Base-by-base conservation (phyloP, 192 early-diverging fungal species). In the Coemansia sp. region DNA sequence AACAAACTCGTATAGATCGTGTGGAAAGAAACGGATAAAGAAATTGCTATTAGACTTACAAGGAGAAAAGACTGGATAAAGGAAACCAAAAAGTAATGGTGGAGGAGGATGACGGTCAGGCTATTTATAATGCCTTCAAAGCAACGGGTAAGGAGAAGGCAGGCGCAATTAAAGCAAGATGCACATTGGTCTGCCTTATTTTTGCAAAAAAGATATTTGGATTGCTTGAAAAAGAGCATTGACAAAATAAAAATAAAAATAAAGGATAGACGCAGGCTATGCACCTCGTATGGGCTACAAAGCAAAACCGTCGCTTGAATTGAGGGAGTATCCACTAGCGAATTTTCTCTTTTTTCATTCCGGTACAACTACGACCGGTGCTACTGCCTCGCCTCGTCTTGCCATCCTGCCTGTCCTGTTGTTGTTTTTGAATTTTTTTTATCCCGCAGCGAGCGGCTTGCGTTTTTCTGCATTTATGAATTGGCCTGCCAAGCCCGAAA, bases 401-500 rank as follows among this genome's bases (percentile, higher is more conserved):
- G 23, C 48, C 25, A 12, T 6, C 21, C 21, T 15, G 55, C 16
- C 55, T 31, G 29, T 57, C 55, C 55, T 57, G 55, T 57, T 57
- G 31, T 57, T 34, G 31, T 57, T 57, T 57, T 57, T 34, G 55
- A 13, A 26, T 57, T 26, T 57, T n/a, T 30, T 57, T 57, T 51
- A 51, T 51, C 48, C 48, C 48, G 23, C 48, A 43, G 23, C 25
- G 7, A 10, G 48, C 48, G 48, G 55, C 28, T 57, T 57, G 55
- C 55, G 55, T 21, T 31, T 33, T 51, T 6, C 48, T 30, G 55
- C 55, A 34, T 57, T 34, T 57, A 31, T 33, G 18, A 57, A 34
- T 57, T 57, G 55, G 18, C 31, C 55, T 57, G 55, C 55, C 55
- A 57, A 57, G 55, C 55, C 55, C 55, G 55, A 57, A 34, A 30